phyloP scores from a whole-genome alignment of 176 grass and related monocot species.

The Poa annua region DNA sequence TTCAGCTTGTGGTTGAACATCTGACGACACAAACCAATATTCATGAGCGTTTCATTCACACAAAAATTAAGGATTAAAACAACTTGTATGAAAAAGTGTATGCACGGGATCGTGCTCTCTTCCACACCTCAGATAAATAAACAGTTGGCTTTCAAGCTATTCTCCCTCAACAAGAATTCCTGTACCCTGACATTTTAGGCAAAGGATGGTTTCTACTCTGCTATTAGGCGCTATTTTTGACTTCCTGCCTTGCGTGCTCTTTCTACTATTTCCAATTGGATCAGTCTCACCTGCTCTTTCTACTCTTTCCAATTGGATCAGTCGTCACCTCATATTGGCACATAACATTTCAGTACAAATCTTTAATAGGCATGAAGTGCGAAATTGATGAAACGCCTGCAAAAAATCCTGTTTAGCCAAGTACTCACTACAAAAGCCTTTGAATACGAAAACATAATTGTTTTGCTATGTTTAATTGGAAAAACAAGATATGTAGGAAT shows the following conservation, averaged over 20 bases:
- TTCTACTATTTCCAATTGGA: conserved; percentile 54
- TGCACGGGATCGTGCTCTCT: not conserved
- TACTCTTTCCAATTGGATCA: conserved; percentile 39
- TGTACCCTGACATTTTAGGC: conserved; percentile 91
- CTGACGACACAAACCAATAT: conserved; percentile 43
- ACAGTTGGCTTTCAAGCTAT: conserved; percentile 80
- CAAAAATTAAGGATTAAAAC: not conserved
- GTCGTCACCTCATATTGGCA: conserved; percentile 75
- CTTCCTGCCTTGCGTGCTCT: conserved; percentile 79
- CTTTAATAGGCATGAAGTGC: conserved; percentile 79
- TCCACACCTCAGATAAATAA: conserved; percentile 78
- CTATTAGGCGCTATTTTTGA: conserved; percentile 50
- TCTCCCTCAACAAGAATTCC: conserved; percentile 69
- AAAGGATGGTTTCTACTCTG: conserved; percentile 66
- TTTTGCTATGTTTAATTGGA: not conserved
- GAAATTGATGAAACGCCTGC: conserved; percentile 27
- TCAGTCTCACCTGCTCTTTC: conserved; percentile 64
- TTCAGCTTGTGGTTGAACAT: conserved; percentile 94
- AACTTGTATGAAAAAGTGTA: conserved; percentile 1
- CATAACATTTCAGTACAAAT: conserved; percentile 88
- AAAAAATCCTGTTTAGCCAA: not conserved
- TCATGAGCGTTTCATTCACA: conserved; percentile 6
- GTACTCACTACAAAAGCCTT: not conserved
- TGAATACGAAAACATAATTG: too few species aligned
- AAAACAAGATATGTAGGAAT: conserved; percentile 1